These are phyloP conservation scores for Phellinidium pouzarii DNA, from an alignment of 1,284 basidiomycete genomes.

Conservation along the genomic window DNA sequence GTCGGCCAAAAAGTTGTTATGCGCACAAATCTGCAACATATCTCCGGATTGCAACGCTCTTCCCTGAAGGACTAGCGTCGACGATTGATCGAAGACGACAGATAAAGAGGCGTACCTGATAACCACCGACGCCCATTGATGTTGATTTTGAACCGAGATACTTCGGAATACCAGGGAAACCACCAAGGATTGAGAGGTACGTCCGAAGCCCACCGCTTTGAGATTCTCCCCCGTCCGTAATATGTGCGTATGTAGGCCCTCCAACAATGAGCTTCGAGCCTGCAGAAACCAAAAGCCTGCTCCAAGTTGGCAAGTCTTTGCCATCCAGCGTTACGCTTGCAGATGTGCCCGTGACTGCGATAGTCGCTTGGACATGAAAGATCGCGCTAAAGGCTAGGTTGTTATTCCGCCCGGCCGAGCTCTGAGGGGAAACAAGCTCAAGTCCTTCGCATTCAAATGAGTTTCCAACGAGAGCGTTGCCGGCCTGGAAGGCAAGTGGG, in stretches of 20 bases:
- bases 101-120: constrained; percentile 34
- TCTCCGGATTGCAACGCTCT: constrained; percentile 39
- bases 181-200: constrained; percentile 54
- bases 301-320: constrained; percentile 40
- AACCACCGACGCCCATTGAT: constrained; percentile 55
- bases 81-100: constrained; percentile 6
- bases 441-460: constrained; percentile 45
- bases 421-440: constrained; percentile 43
- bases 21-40: constrained; percentile 38
- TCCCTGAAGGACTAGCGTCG: constrained; percentile 31
- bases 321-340: constrained; percentile 40
- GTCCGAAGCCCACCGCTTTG: constrained; percentile 38
- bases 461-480: constrained; percentile 61
- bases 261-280: constrained; percentile 39
- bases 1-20: constrained; percentile 28
- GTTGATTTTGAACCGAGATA: constrained; percentile 62
- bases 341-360: constrained; percentile 53
- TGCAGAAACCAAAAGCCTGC: constrained; percentile 38
- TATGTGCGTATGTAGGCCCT: constrained; percentile 22
- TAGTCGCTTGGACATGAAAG: constrained; percentile 44
- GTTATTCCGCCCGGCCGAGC: constrained; percentile 14
- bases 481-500: constrained; percentile 47
- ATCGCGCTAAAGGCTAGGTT: constrained; percentile 29
- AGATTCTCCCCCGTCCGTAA: constrained; percentile 12
- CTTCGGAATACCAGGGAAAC: constrained; percentile 49